Conservation (phyloP, 768 basidiomycete species). For the Leccinum subtestaceum region DNA sequence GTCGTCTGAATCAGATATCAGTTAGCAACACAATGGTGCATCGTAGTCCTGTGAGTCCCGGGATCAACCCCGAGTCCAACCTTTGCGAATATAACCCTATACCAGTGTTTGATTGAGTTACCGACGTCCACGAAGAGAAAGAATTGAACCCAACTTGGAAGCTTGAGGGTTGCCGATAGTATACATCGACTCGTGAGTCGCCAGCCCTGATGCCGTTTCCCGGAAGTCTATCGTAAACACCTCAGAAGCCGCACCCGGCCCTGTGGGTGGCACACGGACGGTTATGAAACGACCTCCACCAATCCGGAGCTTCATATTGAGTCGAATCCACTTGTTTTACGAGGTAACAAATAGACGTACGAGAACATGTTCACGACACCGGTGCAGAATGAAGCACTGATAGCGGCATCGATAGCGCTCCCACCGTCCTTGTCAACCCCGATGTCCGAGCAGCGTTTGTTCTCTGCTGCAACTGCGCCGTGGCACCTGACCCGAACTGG, state of each 20-base stretch:
- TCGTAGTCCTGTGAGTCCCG: no score
- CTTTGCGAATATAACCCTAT: slow-evolving; percentile 59
- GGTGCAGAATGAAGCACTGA: slow-evolving; percentile 74
- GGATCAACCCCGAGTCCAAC: no score
- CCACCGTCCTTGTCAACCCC: slow-evolving; percentile 84
- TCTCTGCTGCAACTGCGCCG: slow-evolving; percentile 91
- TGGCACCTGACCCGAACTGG: slow-evolving; percentile 22
- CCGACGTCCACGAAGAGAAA: slow-evolving; percentile 7
- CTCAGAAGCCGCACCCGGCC: slow-evolving; percentile 45
- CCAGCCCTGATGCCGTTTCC: slow-evolving; percentile 74
- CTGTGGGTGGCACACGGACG: slow-evolving; percentile 64
- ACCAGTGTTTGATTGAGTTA: slow-evolving; percentile 14
- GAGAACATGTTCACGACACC: slow-evolving; percentile 92
- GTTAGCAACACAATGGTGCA: no score
- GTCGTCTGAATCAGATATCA: no score
- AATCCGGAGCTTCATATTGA: slow-evolving; percentile 60
- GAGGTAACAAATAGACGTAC: slow-evolving; percentile 38
- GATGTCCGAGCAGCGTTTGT: slow-evolving; percentile 79
- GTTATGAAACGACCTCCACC: slow-evolving; percentile 91
- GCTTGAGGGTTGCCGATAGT: slow-evolving; percentile 43
- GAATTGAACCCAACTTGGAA: slow-evolving; percentile 39
- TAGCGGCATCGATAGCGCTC: slow-evolving; percentile 86
- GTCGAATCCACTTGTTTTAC: background rate
- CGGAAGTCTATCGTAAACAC: slow-evolving; percentile 83
- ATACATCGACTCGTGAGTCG: slow-evolving; percentile 75